Conservation (phyloP, 2,329 filamentous ascomycete species). For the Phaeosphaeria sp. region DNA sequence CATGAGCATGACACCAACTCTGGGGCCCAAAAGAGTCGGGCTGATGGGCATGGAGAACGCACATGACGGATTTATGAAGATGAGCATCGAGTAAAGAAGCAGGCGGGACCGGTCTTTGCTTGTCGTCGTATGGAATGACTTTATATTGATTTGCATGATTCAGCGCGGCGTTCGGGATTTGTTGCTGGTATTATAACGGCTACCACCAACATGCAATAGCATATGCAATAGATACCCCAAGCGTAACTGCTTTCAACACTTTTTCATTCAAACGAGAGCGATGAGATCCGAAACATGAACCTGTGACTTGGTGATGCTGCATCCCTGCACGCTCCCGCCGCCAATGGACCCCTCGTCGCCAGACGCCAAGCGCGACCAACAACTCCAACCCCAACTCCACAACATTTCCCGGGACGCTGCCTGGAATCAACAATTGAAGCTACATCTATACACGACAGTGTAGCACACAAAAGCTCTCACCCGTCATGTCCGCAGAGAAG, state of each 20-base stretch:
- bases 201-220: conserved; percentile 4
- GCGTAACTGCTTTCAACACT: background rate
- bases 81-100: conserved; percentile 80
- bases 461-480: background rate
- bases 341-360: conserved; percentile 19
- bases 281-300: background rate
- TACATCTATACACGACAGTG: conserved; percentile 7
- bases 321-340: conserved; percentile 19
- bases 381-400: conserved; percentile 25
- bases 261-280: background rate
- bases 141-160: conserved; percentile 9
- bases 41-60: conserved; percentile 94
- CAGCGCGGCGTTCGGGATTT: conserved; percentile 35
- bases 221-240: conserved; percentile 22
- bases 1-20: conserved; percentile 50
- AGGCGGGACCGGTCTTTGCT: background rate
- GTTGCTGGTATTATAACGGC: conserved; percentile 5
- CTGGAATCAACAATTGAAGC: background rate
- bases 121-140: conserved; percentile 2
- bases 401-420: conserved; percentile 11
- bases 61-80: conserved; percentile 93
- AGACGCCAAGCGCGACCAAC: conserved; percentile 22
- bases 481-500: conserved; percentile 41
- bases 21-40: conserved; percentile 56
- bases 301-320: conserved; percentile 1